Base-by-base conservation (phyloP, 768 basidiomycete genomes). In the Gelatoporia subvermispora region DNA sequence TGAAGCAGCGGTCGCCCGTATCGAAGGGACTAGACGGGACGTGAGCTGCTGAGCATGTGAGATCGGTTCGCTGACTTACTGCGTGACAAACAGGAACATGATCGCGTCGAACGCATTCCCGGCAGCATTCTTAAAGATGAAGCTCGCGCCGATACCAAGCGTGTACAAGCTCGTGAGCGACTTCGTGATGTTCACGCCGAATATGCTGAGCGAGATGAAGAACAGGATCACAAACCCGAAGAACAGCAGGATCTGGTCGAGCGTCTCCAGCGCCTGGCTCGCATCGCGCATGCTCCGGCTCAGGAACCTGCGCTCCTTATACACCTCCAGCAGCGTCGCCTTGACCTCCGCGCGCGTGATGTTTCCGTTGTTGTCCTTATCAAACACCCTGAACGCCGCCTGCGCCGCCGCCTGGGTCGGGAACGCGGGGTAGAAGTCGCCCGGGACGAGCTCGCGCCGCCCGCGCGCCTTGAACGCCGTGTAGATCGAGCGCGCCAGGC, bases 1-100 rank as follows among this genome's bases (percentile, higher is more conserved):
- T 81, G 58, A 89, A 82, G 55, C 82, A 81, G n/a, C 88, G 77
- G 66, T 90, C 88, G 10, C 88, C 88, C 20, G 87, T 87, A 56
- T 89, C 87, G 54, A 82, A 89, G 3, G 86, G 86, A 62, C 85
- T 88, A 17, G 20, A 20, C 25, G 55, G 43, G 7, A 52, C 17
- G 57, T 43, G 15, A 54, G 47, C n/a, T 45, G 15, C 23, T 9
- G 24, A 39, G 28, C 13, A 35, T 17, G 40, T 28, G 39, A 31
- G 28, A 31, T 31, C n/a, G n/a, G n/a, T n/a, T n/a, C n/a, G 28
- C 38, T n/a, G 22, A 70, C 85, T 55, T 53, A 88, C 86, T 91
- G 88, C 2, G 86, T 84, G 35, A 89, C 86, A 60, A 89, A 89
- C 53, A 88, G 64, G 62, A 91, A 86, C 76, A 88, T 84, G 58